These are phyloP conservation scores for Debaryomyces hansenii DNA, from an alignment of 805 yeast species.

Conservation along the genomic window DNA sequence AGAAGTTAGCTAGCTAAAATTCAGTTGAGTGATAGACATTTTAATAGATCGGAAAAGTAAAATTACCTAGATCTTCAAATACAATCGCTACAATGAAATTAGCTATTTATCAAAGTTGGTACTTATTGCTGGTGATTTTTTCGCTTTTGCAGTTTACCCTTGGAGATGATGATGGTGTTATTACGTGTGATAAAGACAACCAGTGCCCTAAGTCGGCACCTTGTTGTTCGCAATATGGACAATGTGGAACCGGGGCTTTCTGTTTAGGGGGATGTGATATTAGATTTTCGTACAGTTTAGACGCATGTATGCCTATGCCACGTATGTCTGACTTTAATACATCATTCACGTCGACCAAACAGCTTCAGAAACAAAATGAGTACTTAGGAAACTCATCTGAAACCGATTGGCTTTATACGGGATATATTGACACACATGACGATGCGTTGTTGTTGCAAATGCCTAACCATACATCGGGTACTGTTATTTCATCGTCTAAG, in stretches of 20 bases:
- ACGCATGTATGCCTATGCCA: conserved; percentile 87
- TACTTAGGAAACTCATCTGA: conserved; percentile 73
- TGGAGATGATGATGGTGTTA: conserved; percentile 9
- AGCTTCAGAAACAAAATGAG: conserved; percentile 21
- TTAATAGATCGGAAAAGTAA: no score
- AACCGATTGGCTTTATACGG: conserved; percentile 70
- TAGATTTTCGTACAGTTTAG: conserved; percentile 57
- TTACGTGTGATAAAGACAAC: conserved; percentile 50
- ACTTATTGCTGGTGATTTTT: background rate
- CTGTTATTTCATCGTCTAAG: conserved; percentile 76
- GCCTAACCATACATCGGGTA: conserved; percentile 75
- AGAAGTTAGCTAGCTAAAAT: no score
- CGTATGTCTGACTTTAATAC: conserved; percentile 53
- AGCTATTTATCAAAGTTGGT: background rate
- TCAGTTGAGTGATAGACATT: no score
- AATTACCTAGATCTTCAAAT: no score
- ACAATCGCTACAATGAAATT: background rate
- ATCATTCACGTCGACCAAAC: conserved; percentile 34
- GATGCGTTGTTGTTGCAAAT: conserved; percentile 65
- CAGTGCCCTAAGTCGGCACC: conserved; percentile 79
- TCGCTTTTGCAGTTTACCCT: background rate
- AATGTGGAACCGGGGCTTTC: conserved; percentile 72
- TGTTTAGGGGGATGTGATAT: conserved; percentile 92
- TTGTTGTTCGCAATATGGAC: conserved; percentile 82
- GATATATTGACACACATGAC: conserved; percentile 50